Conservation (phyloP, 2,329 filamentous ascomycete species). For the Fusarium sp. region DNA sequence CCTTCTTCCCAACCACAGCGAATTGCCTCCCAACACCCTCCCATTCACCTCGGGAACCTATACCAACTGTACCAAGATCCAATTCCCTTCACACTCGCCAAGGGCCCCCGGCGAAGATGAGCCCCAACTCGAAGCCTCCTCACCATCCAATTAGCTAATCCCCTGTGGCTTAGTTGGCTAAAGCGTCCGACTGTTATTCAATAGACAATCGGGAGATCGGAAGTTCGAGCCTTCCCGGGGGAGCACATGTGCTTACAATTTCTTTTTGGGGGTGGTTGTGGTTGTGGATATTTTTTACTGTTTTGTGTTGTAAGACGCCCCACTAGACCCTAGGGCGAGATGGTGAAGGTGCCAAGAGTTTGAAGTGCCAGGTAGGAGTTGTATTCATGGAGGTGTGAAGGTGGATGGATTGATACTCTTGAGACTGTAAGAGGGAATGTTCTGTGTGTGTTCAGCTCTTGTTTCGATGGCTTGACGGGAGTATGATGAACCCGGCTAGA, state of each 20-base stretch:
- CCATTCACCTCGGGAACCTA: too few species aligned
- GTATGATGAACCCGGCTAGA: not conserved
- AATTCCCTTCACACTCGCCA: not conserved
- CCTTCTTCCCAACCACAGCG: not conserved
- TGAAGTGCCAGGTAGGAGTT: too few species aligned
- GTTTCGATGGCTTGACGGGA: not conserved
- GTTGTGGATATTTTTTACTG: not conserved
- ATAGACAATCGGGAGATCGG: slow-evolving; percentile 44
- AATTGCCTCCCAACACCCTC: not conserved
- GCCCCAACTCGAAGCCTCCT: not conserved
- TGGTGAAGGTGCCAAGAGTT: not conserved
- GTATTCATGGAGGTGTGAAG: too few species aligned
- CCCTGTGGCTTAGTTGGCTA: slow-evolving; percentile 42
- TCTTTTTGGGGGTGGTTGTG: slow-evolving; percentile 11
- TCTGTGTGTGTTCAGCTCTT: not conserved
- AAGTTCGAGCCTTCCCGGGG: slow-evolving; percentile 46
- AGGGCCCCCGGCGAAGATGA: not conserved
- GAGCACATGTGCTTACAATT: slow-evolving; percentile 19
- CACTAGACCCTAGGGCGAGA: not conserved
- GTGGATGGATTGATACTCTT: too few species aligned
- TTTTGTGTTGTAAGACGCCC: not conserved
- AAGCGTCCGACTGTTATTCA: slow-evolving; percentile 41
- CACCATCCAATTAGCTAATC: slow-evolving; percentile 23
- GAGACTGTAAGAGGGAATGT: not conserved
- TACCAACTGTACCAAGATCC: not conserved